Base-by-base conservation (phyloP, 345 rosid genomes). In the Syzygium aqueum region DNA sequence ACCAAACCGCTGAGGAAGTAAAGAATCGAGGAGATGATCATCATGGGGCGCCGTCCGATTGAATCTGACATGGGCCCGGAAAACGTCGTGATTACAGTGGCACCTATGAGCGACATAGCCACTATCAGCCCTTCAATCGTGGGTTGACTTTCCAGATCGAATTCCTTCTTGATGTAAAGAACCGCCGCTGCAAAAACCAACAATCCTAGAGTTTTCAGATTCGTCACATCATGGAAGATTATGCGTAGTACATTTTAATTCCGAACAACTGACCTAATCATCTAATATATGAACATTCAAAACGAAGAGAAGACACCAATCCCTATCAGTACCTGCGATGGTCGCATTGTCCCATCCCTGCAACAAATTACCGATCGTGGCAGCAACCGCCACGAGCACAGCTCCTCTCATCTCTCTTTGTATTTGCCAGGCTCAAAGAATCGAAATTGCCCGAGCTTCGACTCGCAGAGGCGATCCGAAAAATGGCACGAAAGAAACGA, bases 261-360 rank as follows among this genome's bases (percentile, higher is more conserved):
- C 22, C 2, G 11, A 10, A 30, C 4, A n/a, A 33, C 86, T 2
- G 43, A 9, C 43, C 22, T 11, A 53, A 50, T 51, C 30, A 50
- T 51, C 85, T 13, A 83, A 83, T 13, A 51, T n/a, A 25, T 8
- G 54, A 23, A 19, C 65, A 28, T 21, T 51, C 15, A 8, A 17
- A 53, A 84, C 59, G 25, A 25, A 22, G 25, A 53, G 82, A 73
- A 10, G 27, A 19, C 27, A 0, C 49, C 49, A 33, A 10, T 73
- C 82, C 82, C 3, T 37, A 21, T 10, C 28, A 2, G 57, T 54
- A 92, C 94, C 94, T 88, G 92, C 92, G 56, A 90, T 89, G 73
- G 93, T 91, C 3, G 93, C 88, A 87, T 92, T 92, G 88, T 90
- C 94, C 94, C 94, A 91, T 87, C 93, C 94, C 86, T 92, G 94